These are phyloP conservation scores for Amphichorda felina DNA, from an alignment of 2,329 filamentous ascomycete species.

Conservation along the genomic window DNA sequence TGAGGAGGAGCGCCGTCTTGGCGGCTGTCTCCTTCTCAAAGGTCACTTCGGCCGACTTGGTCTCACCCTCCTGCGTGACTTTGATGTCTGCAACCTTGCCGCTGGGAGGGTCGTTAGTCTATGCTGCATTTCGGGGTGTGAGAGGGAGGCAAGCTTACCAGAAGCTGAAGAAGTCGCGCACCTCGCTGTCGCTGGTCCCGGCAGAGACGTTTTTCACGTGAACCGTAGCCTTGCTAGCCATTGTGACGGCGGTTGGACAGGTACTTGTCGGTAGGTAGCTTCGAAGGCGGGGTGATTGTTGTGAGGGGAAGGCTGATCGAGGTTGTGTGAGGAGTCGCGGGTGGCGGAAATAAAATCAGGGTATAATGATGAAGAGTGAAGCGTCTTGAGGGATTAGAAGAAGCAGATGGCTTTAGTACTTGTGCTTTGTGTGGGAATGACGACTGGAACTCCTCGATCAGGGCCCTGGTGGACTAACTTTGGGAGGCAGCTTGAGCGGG, in stretches of 20 bases:
- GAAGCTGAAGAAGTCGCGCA: slow-evolving; percentile 96
- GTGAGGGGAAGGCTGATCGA: no score
- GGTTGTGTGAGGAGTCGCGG: no score
- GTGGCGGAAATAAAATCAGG: no score
- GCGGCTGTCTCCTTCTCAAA: slow-evolving; percentile 97
- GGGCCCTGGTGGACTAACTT: no score
- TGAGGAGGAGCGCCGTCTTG: slow-evolving; percentile 91
- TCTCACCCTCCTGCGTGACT: slow-evolving; percentile 54
- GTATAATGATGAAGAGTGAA: no score
- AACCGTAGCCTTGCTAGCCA: slow-evolving; percentile 56
- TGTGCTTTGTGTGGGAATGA: slow-evolving; percentile 1
- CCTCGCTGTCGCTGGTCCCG: slow-evolving; percentile 77
- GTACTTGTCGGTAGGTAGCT: no score
- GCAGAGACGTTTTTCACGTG: slow-evolving; percentile 81
- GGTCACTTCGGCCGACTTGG: slow-evolving; percentile 79
- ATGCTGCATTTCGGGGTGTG: slow-evolving; percentile 8
- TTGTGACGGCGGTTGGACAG: no score
- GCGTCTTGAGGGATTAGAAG: neutral
- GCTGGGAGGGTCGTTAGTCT: slow-evolving; percentile 29
- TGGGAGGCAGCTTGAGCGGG: slow-evolving; percentile 14
- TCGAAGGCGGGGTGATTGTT: neutral
- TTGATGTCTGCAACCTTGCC: slow-evolving; percentile 85
- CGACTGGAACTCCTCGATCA: neutral
- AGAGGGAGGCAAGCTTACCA: slow-evolving; percentile 40
- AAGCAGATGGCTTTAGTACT: neutral